These are phyloP conservation scores for Salix caprea DNA, from an alignment of 345 rosid genomes.

Conservation along the genomic window DNA sequence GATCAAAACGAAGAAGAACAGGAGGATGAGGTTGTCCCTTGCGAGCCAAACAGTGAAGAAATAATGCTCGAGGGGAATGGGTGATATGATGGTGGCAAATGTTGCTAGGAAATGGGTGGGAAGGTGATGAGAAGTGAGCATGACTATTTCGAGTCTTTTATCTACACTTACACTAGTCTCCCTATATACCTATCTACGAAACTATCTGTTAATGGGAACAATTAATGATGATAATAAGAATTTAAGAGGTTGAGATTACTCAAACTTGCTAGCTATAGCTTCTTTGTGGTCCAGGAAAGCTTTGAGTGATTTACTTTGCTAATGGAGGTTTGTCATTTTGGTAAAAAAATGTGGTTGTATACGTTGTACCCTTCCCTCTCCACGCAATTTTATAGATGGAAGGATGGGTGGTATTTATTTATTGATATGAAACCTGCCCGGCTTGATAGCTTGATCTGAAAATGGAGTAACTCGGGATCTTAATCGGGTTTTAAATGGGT, in stretches of 20 bases:
- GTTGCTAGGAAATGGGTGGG: slow-evolving; percentile 30
- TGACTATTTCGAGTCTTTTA: slow-evolving; percentile 17
- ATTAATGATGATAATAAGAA: slow-evolving; percentile 7
- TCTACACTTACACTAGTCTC: not conserved
- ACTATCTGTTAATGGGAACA: not conserved
- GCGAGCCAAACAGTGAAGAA: slow-evolving; percentile 13
- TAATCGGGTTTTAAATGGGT: too few species aligned
- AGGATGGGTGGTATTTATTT: not conserved
- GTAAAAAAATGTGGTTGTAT: not conserved
- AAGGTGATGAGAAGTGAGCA: slow-evolving; percentile 40
- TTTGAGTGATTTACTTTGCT: not conserved
- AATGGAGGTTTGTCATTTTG: not conserved
- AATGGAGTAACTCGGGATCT: too few species aligned
- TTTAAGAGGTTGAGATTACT: not conserved
- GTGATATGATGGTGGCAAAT: slow-evolving; percentile 1
- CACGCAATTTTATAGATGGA: slow-evolving; percentile 5
- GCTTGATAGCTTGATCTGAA: too few species aligned
- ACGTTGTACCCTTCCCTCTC: not conserved
- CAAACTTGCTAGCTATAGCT: not conserved
- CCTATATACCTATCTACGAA: not conserved
- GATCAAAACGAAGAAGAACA: slow-evolving; percentile 22
- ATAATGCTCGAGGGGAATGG: slow-evolving; percentile 4
- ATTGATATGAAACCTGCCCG: too few species aligned
- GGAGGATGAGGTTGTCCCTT: slow-evolving; percentile 14
- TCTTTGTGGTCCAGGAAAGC: slow-evolving; percentile 13